These are phyloP conservation scores for Calonectria pseudoreteaudii DNA, from an alignment of 2,329 filamentous ascomycete genomes.

Conservation along the genomic window DNA sequence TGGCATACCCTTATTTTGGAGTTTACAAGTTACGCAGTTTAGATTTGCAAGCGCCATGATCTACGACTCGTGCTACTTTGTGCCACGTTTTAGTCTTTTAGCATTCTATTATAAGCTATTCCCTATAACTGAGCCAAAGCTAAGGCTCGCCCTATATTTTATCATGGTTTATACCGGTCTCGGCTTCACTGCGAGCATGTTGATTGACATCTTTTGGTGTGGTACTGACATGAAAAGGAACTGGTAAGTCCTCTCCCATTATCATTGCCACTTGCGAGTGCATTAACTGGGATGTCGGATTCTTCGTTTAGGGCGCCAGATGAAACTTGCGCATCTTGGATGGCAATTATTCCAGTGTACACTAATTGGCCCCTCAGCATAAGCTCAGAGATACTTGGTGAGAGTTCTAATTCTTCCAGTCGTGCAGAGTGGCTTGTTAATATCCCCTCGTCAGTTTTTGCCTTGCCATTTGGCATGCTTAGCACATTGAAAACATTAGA, in stretches of 20 bases:
- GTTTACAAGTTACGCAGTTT: not conserved
- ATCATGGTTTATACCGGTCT: not conserved
- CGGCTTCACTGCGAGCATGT: not conserved
- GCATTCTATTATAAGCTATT: not conserved
- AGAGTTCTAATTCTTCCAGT: fast-evolving
- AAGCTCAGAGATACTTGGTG: not conserved
- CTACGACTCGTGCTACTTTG: not conserved
- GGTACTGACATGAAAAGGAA: not conserved
- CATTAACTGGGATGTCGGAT: not conserved
- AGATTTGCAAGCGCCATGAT: not conserved
- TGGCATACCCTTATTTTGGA: too few relatives aligned
- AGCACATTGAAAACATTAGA: not conserved
- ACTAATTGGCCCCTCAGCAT: not conserved
- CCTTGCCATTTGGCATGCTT: not conserved
- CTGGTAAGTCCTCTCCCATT: not conserved
- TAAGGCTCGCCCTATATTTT: not conserved
- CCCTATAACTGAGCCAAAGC: not conserved
- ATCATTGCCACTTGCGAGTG: fast-evolving
- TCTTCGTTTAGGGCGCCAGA: not conserved
- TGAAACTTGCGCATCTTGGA: not conserved
- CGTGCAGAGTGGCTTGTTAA: not conserved
- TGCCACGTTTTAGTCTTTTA: not conserved
- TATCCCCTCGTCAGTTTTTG: not conserved
- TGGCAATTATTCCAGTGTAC: not conserved
- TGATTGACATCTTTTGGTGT: not conserved